Base-by-base conservation (phyloP, 352 stramenopile genomes). In the Pythium insidiosum region DNA sequence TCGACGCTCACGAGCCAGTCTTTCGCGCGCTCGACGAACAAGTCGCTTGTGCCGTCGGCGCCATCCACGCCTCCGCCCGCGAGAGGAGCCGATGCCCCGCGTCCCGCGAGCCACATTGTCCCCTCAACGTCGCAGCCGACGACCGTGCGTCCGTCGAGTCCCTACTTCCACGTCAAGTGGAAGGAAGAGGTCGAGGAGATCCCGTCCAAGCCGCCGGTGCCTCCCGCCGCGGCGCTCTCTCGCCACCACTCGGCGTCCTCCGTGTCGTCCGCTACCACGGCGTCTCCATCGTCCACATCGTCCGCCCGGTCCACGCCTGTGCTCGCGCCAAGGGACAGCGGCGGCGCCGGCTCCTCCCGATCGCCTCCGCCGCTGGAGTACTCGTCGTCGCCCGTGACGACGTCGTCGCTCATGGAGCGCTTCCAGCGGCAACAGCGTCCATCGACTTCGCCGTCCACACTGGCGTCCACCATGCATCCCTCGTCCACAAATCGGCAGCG, bases 311-410 rank as follows among this genome's bases (percentile, higher is more conserved):
- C 25, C 2, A 30, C 15, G 20, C 24, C 40, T 15, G 16, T 38
- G 6, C 18, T 34, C 18, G 40, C 36, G 22, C 42, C 58, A 2
- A n/a, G n/a, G n/a, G n/a, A n/a, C n/a, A n/a, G n/a, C n/a, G n/a
- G n/a, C n/a, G n/a, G n/a, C n/a, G n/a, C n/a, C n/a, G n/a, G n/a
- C n/a, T n/a, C n/a, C n/a, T n/a, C n/a, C n/a, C n/a, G n/a, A n/a
- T n/a, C n/a, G n/a, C n/a, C n/a, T n/a, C 55, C 58, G 2, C 58
- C 58, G 6, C 45, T 70, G 6, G 57, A 60, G 15, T 73, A 73
- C 43, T 69, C 63, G 15, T 57, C 63, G 5, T 70, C 63, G 4
- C 63, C 63, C 7, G 28, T 67, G 19, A 36, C 50, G 2, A 26
- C 50, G 1, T 37, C 50, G 11, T 38, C 38, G 12, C 45, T 56